Base-by-base conservation (phyloP, 768 basidiomycete genomes). In the Bullera alba region DNA sequence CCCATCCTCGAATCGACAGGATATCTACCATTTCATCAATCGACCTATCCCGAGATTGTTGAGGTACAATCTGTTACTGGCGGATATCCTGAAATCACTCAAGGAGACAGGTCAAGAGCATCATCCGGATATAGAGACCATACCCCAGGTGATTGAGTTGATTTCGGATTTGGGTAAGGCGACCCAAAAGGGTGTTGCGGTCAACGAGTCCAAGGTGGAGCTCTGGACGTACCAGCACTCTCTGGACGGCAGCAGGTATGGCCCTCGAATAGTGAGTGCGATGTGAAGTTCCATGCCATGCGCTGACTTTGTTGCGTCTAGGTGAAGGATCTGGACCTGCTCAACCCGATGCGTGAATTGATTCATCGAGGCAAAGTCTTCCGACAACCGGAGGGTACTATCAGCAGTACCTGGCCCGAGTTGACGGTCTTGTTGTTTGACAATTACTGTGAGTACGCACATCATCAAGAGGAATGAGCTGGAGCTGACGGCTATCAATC, bases 1-100 rank as follows among this genome's bases (percentile, higher is more conserved):
- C 58, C 80, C 83, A 0, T 84, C 85, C 51, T 81, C 89, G 0
- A 83, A 86, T 62, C 81, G 84, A 43, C 77, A 88, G 17, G 90
- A 91, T 67, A 85, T 99, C 81, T 90, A 92, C 69, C 84, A 79
- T 60, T 99, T 96, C 74, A 85, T 92, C 65, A 83, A 87, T 61
- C 83, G 90, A 30, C 89, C 92, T 1, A 91, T 93, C 57, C 87
- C 88, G 52, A 83, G 93, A 37, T 74, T 93, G 29, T 76, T 91
- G 35, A 85, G 92, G 42, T 96, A 96, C 68, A 84, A 87, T 56
- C 77, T 96, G 1, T 77, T 97, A 16, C 74, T 97, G 53, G 85
- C 84, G 56, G 78, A 80, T 27, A 85, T 97, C 56, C 74, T 84
- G 54, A 85, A 90, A 17, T 83, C 84, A 57, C 82, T 87, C 0